Evolutionary conservation across 768 basidiomycete species (phyloP).

Genomic region (Lepiota subincarnata): DNA sequence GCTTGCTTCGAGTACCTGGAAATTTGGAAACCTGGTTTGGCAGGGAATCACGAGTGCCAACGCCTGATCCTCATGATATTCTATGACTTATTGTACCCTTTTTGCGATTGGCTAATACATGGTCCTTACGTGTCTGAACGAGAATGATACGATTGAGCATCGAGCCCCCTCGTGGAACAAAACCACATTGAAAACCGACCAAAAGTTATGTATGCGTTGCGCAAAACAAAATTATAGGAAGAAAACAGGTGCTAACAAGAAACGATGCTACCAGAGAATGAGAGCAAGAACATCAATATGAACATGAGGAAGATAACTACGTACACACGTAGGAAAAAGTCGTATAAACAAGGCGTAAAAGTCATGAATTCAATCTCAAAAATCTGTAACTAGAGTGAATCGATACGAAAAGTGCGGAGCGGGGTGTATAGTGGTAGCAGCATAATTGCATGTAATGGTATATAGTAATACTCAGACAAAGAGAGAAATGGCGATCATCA

Average conservation of each 20-base stretch:
- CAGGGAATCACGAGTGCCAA: too few species aligned
- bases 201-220: too few species aligned
- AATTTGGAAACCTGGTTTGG: too few species aligned
- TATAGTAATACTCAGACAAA: slow-evolving; percentile 14
- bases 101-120: too few species aligned
- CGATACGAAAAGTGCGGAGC: slow-evolving; percentile 2
- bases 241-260: neutral
- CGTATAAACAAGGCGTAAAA: neutral
- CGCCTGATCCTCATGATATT: too few species aligned
- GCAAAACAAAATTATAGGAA: too few species aligned
- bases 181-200: too few species aligned
- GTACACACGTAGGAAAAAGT: neutral
- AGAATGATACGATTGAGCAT: too few species aligned
- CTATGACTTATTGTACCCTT: too few species aligned
- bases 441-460: neutral
- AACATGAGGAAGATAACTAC: neutral
- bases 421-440: slow-evolving; percentile 1
- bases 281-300: slow-evolving; percentile 15
- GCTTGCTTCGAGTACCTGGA: too few species aligned
- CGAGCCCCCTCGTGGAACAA: too few species aligned
- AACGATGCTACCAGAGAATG: slow-evolving; percentile 2
- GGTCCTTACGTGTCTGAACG: too few species aligned
- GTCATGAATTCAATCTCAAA: slow-evolving; percentile 5
- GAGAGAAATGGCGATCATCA: slow-evolving; percentile 21
- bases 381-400: neutral